Conservation (phyloP, 2,329 filamentous ascomycete species). For the Talaromyces sp. region DNA sequence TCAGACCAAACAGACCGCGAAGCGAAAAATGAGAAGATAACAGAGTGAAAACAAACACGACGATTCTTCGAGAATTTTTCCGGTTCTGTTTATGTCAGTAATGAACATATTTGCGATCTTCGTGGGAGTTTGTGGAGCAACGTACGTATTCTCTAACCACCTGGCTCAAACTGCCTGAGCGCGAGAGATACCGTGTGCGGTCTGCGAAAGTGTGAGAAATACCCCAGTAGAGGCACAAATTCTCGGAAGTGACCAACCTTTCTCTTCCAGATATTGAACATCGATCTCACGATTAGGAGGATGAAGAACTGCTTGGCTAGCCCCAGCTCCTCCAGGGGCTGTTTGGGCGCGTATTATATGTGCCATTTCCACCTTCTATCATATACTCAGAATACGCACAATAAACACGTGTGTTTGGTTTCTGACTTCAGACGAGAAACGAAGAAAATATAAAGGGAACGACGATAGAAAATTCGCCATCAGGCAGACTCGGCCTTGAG, state of each 20-base stretch:
- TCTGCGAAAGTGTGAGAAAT: not conserved
- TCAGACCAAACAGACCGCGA: not conserved
- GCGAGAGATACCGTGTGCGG: not conserved
- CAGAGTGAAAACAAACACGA: slow-evolving; percentile 2
- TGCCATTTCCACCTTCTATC: not conserved
- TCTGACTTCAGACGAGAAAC: not conserved
- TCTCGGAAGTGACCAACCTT: not conserved
- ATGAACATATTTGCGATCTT: not conserved
- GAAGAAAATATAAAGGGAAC: not conserved
- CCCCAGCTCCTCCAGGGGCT: not conserved
- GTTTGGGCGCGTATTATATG: not conserved
- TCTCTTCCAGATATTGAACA: slow-evolving; percentile 3
- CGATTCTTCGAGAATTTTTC: not conserved
- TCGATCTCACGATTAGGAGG: not conserved
- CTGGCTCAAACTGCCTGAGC: not conserved
- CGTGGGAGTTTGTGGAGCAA: not conserved
- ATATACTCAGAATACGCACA: not conserved
- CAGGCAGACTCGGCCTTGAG: not conserved
- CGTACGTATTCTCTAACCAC: not conserved
- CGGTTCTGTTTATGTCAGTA: not conserved
- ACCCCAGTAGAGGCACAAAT: not conserved
- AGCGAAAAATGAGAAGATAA: not conserved
- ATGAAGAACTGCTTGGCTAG: not conserved
- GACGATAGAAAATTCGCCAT: not conserved
- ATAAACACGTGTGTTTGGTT: not conserved